Evolutionary conservation across 2,329 filamentous ascomycete genomes (phyloP).

Genomic region (Incumbomyces lentus): DNA sequence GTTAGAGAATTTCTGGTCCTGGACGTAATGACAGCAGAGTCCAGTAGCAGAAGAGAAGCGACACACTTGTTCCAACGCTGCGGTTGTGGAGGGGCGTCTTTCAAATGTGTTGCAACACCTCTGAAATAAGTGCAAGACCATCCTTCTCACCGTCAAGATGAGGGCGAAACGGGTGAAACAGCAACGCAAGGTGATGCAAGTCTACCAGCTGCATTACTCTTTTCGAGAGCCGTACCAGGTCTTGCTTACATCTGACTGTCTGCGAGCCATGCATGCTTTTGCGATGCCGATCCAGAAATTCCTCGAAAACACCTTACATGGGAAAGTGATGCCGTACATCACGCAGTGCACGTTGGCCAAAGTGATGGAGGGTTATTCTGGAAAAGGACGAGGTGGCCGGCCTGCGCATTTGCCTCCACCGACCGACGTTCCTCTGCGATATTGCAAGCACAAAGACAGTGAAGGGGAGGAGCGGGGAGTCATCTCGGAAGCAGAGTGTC

Average conservation of each 20-base stretch:
- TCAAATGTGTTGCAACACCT: too few relatives aligned
- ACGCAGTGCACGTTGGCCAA: constrained; percentile 52
- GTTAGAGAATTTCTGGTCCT: too few relatives aligned
- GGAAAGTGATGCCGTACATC: constrained; percentile 75
- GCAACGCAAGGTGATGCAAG: constrained; percentile 86
- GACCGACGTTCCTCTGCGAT: constrained; percentile 34
- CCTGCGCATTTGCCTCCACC: constrained; percentile 36
- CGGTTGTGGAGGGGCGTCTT: too few relatives aligned
- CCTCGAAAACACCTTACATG: constrained; percentile 74
- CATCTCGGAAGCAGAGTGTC: constrained; percentile 27
- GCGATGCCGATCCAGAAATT: constrained; percentile 79
- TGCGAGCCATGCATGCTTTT: constrained; percentile 68
- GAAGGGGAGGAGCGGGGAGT: constrained; percentile 24
- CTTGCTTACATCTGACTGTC: constrained; percentile 74
- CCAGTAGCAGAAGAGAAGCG: too few relatives aligned
- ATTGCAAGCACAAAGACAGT: constrained; percentile 38
- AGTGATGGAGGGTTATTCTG: constrained; percentile 23
- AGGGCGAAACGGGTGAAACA: constrained; percentile 60
- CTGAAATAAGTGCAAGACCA: background rate
- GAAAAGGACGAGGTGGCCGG: constrained; percentile 24
- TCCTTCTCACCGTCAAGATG: constrained; percentile 38
- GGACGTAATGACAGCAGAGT: too few relatives aligned
- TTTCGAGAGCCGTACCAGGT: constrained; percentile 95
- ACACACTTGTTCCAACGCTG: too few relatives aligned
- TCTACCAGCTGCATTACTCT: constrained; percentile 75